A percentile compares a stretch with the other conserved stretches of the same genome.
Evolutionary conservation across 2,329 filamentous ascomycete genomes (phyloP).

Genomic region (Amylocarpus encephaloides): DNA sequence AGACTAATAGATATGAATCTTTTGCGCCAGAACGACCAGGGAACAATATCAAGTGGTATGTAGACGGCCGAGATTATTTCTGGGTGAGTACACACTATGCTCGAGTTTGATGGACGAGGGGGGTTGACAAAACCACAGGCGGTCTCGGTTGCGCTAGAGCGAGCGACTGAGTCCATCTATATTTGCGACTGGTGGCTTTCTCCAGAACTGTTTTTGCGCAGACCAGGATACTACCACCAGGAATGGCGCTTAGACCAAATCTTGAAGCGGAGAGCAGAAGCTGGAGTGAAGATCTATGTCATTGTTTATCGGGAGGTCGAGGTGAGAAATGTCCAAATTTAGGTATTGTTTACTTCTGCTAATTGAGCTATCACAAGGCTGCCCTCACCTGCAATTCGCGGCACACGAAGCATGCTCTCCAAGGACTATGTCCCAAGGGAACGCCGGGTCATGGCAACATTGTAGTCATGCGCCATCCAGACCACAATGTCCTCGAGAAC

Average conservation of each 20-base stretch:
- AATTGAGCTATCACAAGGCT: slow-evolving; percentile 39
- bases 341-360: neutral
- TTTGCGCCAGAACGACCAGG: slow-evolving; percentile 82
- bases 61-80: slow-evolving; percentile 92
- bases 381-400: slow-evolving; percentile 85
- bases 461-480: slow-evolving; percentile 79
- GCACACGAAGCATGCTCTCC: slow-evolving; percentile 84
- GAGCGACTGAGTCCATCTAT: slow-evolving; percentile 88
- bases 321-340: slow-evolving; percentile 11
- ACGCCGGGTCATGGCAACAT: slow-evolving; percentile 83
- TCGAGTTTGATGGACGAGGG: neutral
- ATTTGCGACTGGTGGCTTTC: slow-evolving; percentile 97
- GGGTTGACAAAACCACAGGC: slow-evolving; percentile 38
- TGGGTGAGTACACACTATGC: slow-evolving; percentile 46
- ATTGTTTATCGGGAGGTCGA: slow-evolving; percentile 78
- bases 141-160: slow-evolving; percentile 82
- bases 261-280: slow-evolving; percentile 82
- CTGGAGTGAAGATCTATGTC: slow-evolving; percentile 89
- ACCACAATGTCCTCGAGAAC: slow-evolving; percentile 93
- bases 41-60: slow-evolving; percentile 94
- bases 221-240: slow-evolving; percentile 75
- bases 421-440: slow-evolving; percentile 73
- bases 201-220: slow-evolving; percentile 76
- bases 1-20: slow-evolving; percentile 77
- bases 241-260: slow-evolving; percentile 83